Conservation (phyloP, 148 eudicot species). For the Euryodendron excelsum region DNA sequence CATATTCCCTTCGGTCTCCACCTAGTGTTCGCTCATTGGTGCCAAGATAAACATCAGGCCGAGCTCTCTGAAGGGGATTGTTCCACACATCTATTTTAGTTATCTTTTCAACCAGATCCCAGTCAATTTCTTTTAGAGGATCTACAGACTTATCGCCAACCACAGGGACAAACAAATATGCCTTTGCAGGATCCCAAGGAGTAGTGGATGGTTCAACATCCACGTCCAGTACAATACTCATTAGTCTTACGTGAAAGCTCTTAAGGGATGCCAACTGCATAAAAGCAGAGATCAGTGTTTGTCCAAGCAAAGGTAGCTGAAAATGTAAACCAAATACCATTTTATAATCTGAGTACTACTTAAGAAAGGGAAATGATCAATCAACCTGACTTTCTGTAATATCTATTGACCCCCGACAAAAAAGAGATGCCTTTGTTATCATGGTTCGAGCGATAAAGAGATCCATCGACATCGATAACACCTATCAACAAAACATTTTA, state of each 20-base stretch:
- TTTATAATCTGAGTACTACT: background rate
- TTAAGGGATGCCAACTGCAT: slow-evolving; percentile 79
- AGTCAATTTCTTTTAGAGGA: slow-evolving; percentile 67
- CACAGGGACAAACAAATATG: slow-evolving; percentile 86
- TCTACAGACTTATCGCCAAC: slow-evolving; percentile 50
- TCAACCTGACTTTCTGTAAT: slow-evolving; percentile 73
- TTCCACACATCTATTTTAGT: slow-evolving; percentile 70
- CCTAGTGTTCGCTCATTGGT: slow-evolving; percentile 94
- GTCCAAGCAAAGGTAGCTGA: background rate
- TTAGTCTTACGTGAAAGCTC: slow-evolving; percentile 95
- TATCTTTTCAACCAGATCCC: slow-evolving; percentile 64
- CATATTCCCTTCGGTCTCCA: slow-evolving; percentile 96
- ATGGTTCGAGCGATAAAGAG: slow-evolving; percentile 94
- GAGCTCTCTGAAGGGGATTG: slow-evolving; percentile 95
- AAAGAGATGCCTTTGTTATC: slow-evolving; percentile 78
- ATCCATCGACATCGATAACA: slow-evolving; percentile 98
- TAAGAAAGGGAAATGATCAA: slow-evolving; percentile 12
- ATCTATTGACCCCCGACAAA: slow-evolving; percentile 64
- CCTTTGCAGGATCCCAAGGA: slow-evolving; percentile 99
- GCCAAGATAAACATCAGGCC: slow-evolving; percentile 98
- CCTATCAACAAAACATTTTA: slow-evolving; percentile 38
- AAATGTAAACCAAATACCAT: slow-evolving; percentile 2
- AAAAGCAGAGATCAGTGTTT: slow-evolving; percentile 9
- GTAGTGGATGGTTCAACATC: slow-evolving; percentile 97
- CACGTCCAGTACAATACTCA: slow-evolving; percentile 95